These are phyloP conservation scores for Balakata baccata DNA, from an alignment of 345 rosid species.

Conservation along the genomic window DNA sequence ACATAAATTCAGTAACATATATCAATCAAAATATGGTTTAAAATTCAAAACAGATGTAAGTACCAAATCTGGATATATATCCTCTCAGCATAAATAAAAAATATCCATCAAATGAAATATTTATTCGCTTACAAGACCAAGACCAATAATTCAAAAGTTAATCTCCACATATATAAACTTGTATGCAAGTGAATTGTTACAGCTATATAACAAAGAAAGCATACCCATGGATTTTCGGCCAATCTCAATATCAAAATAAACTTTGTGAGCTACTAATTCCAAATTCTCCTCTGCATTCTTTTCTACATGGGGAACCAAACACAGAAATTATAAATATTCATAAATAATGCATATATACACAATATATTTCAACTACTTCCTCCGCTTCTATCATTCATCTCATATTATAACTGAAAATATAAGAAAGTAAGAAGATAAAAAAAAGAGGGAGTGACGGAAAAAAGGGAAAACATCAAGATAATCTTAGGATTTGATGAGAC, in stretches of 20 bases:
- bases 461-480: constrained; percentile 31
- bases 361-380: no score
- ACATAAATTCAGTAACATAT: constrained; percentile 16
- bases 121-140: constrained; percentile 47
- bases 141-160: no score
- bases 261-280: constrained; percentile 29
- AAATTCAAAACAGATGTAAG: constrained; percentile 5
- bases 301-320: constrained; percentile 3
- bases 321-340: no score
- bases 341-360: no score
- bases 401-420: no score
- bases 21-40: constrained; percentile 19
- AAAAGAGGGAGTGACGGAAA: neutral
- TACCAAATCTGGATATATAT: constrained; percentile 6
- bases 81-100: constrained; percentile 5
- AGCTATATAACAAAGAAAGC: neutral
- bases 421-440: no score
- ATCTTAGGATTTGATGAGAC: constrained; percentile 39
- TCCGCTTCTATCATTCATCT: no score
- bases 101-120: constrained; percentile 1
- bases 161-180: no score
- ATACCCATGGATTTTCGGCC: constrained; percentile 23
- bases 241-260: constrained; percentile 28
- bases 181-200: neutral
- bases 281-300: constrained; percentile 6